A percentile compares a stretch with the other conserved stretches of the same genome.
These are phyloP conservation scores for Xylariaceae sp. DNA, from an alignment of 2,329 filamentous ascomycete species.

Conservation along the genomic window DNA sequence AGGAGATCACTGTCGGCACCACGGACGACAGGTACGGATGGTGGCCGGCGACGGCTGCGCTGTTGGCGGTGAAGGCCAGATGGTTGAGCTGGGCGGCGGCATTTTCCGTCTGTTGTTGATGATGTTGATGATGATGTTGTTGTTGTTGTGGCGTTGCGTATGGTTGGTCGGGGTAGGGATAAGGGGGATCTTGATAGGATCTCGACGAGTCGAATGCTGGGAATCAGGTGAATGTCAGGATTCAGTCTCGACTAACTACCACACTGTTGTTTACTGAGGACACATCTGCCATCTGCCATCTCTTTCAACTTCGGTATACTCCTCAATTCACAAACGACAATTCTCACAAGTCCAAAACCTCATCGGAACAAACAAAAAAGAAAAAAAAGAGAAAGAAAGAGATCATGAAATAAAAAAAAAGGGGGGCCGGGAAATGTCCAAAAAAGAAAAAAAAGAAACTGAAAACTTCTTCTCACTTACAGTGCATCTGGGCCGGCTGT, in stretches of 20 bases:
- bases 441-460: neutral
- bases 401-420: too few species aligned
- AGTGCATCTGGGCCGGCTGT: slow-evolving; percentile 70
- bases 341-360: too few species aligned
- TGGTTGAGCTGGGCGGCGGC: slow-evolving; percentile 48
- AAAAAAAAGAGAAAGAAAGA: too few species aligned
- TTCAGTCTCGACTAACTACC: too few species aligned
- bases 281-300: too few species aligned
- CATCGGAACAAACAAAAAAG: too few species aligned
- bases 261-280: too few species aligned
- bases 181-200: slow-evolving; percentile 54
- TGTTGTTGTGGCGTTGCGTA: slow-evolving; percentile 31
- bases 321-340: too few species aligned
- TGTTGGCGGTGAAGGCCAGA: slow-evolving; percentile 55
- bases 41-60: slow-evolving; percentile 56
- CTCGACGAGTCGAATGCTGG: slow-evolving; percentile 55
- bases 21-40: slow-evolving; percentile 54
- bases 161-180: slow-evolving; percentile 45
- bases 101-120: slow-evolving; percentile 44
- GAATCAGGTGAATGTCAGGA: too few species aligned
- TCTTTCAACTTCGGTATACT: too few species aligned
- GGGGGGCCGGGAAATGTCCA: too few species aligned
- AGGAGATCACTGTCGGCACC: slow-evolving; percentile 61
- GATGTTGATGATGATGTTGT: too few species aligned
- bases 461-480: slow-evolving; percentile 51